phyloP scores from a whole-genome alignment of 805 yeast species.

The Candida sakaeoensis region DNA sequence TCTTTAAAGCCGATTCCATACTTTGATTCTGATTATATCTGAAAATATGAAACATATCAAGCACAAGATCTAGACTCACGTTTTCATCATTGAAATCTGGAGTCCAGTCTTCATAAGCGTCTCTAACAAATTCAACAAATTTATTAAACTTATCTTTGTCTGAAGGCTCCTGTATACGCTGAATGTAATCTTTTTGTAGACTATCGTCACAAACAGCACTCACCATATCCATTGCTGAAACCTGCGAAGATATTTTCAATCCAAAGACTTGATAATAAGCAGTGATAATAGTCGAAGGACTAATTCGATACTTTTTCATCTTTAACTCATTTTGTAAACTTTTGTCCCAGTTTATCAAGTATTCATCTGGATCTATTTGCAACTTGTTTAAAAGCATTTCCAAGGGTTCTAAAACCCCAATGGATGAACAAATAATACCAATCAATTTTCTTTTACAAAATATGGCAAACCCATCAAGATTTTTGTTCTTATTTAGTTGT shows the following conservation, averaged over 20 bases:
- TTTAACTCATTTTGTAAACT: neutral
- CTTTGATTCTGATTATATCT: neutral
- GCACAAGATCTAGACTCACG: neutral
- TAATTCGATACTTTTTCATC: too few relatives aligned
- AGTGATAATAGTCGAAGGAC: too few relatives aligned
- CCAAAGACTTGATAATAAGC: neutral
- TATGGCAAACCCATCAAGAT: neutral
- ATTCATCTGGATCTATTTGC: neutral
- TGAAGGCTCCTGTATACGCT: neutral
- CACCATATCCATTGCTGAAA: neutral
- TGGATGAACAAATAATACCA: neutral
- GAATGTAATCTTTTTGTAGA: neutral
- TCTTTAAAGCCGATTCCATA: neutral
- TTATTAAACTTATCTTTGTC: neutral
- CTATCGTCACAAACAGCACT: neutral
- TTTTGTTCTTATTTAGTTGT: neutral
- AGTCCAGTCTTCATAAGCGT: neutral
- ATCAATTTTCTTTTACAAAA: neutral
- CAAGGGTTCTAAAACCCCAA: neutral
- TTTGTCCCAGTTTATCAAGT: neutral
- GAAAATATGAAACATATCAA: neutral
- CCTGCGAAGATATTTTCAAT: neutral
- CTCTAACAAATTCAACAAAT: neutral
- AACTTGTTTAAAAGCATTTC: neutral
- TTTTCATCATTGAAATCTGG: neutral